Conservation (phyloP, 805 yeast genomes). For the Starmerella riodocensis region DNA sequence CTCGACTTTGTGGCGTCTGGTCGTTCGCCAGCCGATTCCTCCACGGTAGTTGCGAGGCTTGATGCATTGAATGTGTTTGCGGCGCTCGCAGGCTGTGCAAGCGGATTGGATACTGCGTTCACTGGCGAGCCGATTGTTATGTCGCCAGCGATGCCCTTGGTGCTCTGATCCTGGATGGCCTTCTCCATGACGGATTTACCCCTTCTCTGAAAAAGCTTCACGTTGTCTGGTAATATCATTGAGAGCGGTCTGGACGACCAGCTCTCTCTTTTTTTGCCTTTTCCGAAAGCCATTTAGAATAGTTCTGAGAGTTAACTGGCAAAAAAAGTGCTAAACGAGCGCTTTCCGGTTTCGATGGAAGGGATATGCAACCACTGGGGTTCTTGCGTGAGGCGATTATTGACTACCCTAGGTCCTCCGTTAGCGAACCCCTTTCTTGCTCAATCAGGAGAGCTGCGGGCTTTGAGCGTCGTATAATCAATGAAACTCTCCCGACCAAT, state of each 20-base stretch:
- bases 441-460: too few species aligned
- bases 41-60: not conserved
- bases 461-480: too few species aligned
- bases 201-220: conserved; percentile 11
- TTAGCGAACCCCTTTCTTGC: too few species aligned
- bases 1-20: not conserved
- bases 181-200: conserved; percentile 6
- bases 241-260: conserved; percentile 19
- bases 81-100: not conserved
- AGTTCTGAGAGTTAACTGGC: not conserved
- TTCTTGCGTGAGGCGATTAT: too few species aligned
- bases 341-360: not conserved
- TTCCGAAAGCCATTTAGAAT: conserved; percentile 13
- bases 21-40: not conserved
- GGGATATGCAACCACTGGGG: not conserved
- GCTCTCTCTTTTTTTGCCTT: conserved; percentile 14
- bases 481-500: too few species aligned
- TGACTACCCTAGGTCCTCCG: too few species aligned
- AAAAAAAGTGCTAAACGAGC: not conserved
- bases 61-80: too few species aligned
- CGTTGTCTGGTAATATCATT: conserved; percentile 17
- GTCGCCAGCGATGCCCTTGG: not conserved
- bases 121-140: not conserved
- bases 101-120: not conserved
- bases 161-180: conserved; percentile 6